Base-by-base conservation (phyloP, 768 basidiomycete species). In the Boletellus sp. region DNA sequence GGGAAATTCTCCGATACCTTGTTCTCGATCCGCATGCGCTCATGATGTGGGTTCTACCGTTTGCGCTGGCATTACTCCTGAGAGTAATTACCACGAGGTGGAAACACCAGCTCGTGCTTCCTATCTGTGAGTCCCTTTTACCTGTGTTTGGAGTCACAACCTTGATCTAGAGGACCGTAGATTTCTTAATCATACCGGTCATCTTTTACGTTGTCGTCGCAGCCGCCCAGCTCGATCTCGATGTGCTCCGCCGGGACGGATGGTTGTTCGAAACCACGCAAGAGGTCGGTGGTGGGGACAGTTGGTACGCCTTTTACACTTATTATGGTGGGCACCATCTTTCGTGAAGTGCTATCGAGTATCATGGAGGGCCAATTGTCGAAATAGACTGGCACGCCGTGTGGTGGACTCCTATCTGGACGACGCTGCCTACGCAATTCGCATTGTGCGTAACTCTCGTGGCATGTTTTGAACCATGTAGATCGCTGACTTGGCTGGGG, bases 101-200 rank as follows among this genome's bases (percentile, higher is more conserved):
- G 69, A 80, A 86, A 35, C 92, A 97, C 68, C 94, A 97, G 55
- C 77, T 97, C 17, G 78, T 98, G 61, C 94, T 98, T 65, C 95
- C 96, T 2, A 70, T 82, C 28, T 93, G 90, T 90, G 50, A 59
- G 89, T 73, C 32, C 41, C 11, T 7, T 6, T 1, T 16, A 4
- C 10, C 33, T 1, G 28, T 1, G 6, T 17, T 38, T 38, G 3
- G n/a, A 33, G 16, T 19, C 4, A 4, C 10, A 6, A 11, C 15
- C 16, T 32, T 13, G 19, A 52, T 2, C 6, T 4, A 24, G 38
- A 0, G 5, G 15, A 24, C 26, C 11, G 4, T 51, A 92, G 90
- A 90, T 72, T 93, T 93, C 65, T 67, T 90, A 42, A 60, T 78
- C 36, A 92, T 98, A 51, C 91, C 93, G 1, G 56, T 80, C 42